Conservation (phyloP, 768 basidiomycete species). For the Kwoniella shandongensis region DNA sequence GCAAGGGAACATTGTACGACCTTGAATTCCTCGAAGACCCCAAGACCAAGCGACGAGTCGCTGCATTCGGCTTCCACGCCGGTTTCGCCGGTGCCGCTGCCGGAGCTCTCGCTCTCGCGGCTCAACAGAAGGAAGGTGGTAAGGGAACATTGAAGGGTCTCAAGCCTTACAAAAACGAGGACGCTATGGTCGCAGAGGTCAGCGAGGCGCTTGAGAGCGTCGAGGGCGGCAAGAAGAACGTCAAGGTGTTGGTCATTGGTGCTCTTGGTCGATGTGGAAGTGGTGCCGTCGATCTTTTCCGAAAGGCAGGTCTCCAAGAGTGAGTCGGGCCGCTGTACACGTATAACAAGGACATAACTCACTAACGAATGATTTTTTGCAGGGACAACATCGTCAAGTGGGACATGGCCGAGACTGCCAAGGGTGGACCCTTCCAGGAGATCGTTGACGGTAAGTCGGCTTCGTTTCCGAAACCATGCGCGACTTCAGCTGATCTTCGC, state of each 20-base stretch:
- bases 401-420: conserved; percentile 95
- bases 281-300: conserved; percentile 92
- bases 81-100: conserved; percentile 95
- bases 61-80: conserved; percentile 97
- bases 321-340: conserved; percentile 56
- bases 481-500: background rate
- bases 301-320: conserved; percentile 93
- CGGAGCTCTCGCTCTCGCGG: conserved; percentile 71
- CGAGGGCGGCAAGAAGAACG: conserved; percentile 53
- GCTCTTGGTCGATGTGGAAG: conserved; percentile 92
- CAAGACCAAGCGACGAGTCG: conserved; percentile 75
- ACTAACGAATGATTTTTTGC: conserved; percentile 7
- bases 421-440: conserved; percentile 93
- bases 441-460: conserved; percentile 67
- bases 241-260: conserved; percentile 90
- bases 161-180: conserved; percentile 79
- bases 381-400: conserved; percentile 95
- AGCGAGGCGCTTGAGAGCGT: conserved; percentile 63
- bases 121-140: conserved; percentile 61
- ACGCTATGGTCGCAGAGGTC: conserved; percentile 75
- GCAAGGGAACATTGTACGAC: conserved; percentile 83
- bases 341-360: background rate
- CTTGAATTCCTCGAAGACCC: conserved; percentile 90
- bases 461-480: background rate
- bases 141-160: conserved; percentile 63